Base-by-base conservation (phyloP, 73 alveolate species). In the Durusdinium trenchii region DNA sequence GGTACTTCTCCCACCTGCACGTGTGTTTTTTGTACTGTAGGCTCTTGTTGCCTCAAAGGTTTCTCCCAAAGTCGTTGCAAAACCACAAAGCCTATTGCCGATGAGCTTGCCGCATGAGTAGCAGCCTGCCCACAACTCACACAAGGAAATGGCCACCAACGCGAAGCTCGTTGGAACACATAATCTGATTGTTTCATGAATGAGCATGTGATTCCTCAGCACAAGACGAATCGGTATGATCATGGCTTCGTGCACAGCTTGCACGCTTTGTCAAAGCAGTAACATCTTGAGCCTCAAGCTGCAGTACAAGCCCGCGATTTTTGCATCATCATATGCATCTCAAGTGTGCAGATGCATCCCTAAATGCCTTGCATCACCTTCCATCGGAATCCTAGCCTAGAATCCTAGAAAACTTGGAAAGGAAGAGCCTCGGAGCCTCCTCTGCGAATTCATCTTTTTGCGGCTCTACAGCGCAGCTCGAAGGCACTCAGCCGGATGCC, bases 61-160 rank as follows among this genome's bases (percentile, higher is more conserved):
- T 67, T 2, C 40, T n/a, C n/a, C n/a, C n/a, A n/a, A n/a, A n/a
- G 35, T 6, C 30, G 6, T 42, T 32, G 76, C 35, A 2, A 35
- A 2, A 38, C 35, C 18, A 20, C 1, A 50, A 20, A 20, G 98
- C 98, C 82, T 94, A 83, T 94, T 94, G 43, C 99, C 99, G 45
- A 94, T 94, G 42, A 94, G 99, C 82, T 94, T 94, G 99, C 99
- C 99, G 48, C 99, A 94, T 35, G 99, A 94, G 83, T 94, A 94
- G 93, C 99, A 94, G 67, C 98, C 98, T 91, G 35, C 52, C 45
- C 9, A 20, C 36, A 67, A 14, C 30, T 23, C 73, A 60, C 73
- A 60, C 73, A 23, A 7, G 45, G 46, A 78, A 46, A 14, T 46
- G 48, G 92, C 71, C 43, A 47, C 42, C 5, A 32, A 12, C 61